Base-by-base conservation (phyloP, 305 asterid genomes). In the Stenogyne calaminthoides region DNA sequence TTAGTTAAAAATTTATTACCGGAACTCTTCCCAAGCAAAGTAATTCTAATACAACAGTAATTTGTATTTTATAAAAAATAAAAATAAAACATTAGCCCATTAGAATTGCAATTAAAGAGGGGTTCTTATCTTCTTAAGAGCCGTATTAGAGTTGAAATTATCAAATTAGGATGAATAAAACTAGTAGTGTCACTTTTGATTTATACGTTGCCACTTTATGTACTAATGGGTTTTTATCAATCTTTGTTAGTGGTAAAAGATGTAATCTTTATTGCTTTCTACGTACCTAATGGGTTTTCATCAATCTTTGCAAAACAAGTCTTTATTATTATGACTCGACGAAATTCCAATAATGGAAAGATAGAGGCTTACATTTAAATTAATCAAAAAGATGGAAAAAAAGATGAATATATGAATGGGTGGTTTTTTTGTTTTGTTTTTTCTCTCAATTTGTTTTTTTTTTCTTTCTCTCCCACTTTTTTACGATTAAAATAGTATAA, bases 171-270 rank as follows among this genome's bases (percentile, higher is more conserved):
- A 55, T 61, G 44, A 12, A 46, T 22, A 65, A 46, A 15, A 44
- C 62, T 49, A 51, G 68, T 65, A 65, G 73, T 74, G 87, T 77
- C 84, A 79, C 69, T 73, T 76, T 78, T 70, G 10, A 58, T 59
- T 22, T 62, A 47, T 82, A 70, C 9, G 52, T 64, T 64, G 7
- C 77, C 77, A 77, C 84, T 83, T 80, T 37, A 20, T 20, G 25
- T 58, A 9, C 6, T 44, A 9, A 25, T 25, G 29, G 29, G 29
- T 25, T 25, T 25, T 25, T 25, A 25, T 25, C 29, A 25, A 25
- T 25, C 29, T 25, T 25, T 9, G 32, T 57, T 22, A 66, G 84
- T 81, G 82, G 76, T 71, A 75, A 76, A 76, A 59, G 57, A 65
- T 57, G 40, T 65, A 76, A 83, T 72, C 68, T 68, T 67, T 68